Conservation (phyloP, 495 filamentous ascomycete genomes). For the Elasticomyces elasticus region DNA sequence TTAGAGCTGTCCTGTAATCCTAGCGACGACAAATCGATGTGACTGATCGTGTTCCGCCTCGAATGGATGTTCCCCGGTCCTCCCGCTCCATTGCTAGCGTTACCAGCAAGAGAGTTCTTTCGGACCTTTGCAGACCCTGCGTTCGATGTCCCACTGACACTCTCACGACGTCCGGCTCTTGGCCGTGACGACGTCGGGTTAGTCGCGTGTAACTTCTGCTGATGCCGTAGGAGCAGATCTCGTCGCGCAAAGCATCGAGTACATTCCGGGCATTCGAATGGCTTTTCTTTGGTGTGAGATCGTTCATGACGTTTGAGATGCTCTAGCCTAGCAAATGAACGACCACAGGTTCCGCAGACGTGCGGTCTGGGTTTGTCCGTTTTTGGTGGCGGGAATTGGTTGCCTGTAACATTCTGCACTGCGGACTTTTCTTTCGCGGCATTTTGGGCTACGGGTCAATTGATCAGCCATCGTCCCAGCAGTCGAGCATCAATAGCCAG, state of each 20-base stretch:
- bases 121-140: conserved; percentile 49
- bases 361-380: conserved; percentile 96
- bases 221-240: conserved; percentile 85
- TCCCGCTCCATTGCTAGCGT: conserved; percentile 36
- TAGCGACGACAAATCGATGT: conserved; percentile 71
- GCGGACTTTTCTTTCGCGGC: neutral
- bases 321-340: conserved; percentile 90
- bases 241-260: conserved; percentile 88
- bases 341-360: conserved; percentile 82
- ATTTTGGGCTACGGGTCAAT: neutral
- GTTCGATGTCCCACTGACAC: conserved; percentile 50
- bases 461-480: neutral
- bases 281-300: conserved; percentile 98
- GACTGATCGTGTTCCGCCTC: conserved; percentile 94
- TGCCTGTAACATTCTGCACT: conserved; percentile 4
- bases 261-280: conserved; percentile 96
- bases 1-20: conserved; percentile 55
- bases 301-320: conserved; percentile 97
- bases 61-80: conserved; percentile 47
- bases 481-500: neutral
- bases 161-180: conserved; percentile 68
- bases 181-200: conserved; percentile 81
- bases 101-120: conserved; percentile 79
- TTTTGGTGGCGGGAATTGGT: conserved; percentile 64
- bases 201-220: conserved; percentile 99